phyloP scores from a whole-genome alignment of 108 stramenopile species.

The Craspedostauros australis region DNA sequence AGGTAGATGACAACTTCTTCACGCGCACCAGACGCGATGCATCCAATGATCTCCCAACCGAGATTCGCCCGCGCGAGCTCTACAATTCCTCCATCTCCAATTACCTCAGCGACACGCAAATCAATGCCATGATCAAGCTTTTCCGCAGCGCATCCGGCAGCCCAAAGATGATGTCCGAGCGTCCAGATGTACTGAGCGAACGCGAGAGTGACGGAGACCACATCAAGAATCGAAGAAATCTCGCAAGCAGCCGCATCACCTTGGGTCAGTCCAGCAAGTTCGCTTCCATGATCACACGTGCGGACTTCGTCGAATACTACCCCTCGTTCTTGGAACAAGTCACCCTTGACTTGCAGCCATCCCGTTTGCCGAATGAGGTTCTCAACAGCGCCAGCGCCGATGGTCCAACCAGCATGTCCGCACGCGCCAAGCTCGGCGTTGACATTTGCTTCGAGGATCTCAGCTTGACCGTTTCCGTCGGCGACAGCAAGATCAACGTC shows the following conservation, averaged over 20 bases:
- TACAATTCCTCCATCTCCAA: conserved; percentile 21
- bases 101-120: conserved; percentile 38
- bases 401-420: background rate
- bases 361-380: background rate
- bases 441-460: conserved; percentile 42
- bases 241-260: no score
- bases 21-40: no score
- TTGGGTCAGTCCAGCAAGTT: no score
- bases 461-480: conserved; percentile 23
- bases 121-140: conserved; percentile 21
- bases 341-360: conserved; percentile 3
- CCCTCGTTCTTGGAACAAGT: conserved; percentile 27
- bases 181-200: no score
- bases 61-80: no score
- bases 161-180: no score
- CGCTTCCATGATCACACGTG: conserved; percentile 9
- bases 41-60: no score
- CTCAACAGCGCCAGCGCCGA: background rate
- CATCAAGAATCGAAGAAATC: no score
- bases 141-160: no score
- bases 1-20: conserved; percentile 5
- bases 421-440: conserved; percentile 15
- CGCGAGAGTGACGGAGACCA: no score
- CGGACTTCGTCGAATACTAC: conserved; percentile 33
- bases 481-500: conserved; percentile 22